phyloP scores from a whole-genome alignment of 306 rosid genomes.

The Lotus japonicus region DNA sequence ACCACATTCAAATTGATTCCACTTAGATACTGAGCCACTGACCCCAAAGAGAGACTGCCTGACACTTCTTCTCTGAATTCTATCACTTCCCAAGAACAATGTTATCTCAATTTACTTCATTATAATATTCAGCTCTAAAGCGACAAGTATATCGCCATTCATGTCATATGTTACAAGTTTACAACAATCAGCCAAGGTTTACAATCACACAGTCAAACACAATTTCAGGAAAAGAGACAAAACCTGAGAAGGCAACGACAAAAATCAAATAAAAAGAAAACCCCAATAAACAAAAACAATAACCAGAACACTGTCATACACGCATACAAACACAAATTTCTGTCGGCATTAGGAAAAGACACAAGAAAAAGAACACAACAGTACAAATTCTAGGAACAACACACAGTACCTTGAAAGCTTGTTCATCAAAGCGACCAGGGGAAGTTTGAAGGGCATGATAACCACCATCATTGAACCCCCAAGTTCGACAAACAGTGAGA shows the following conservation, averaged over 20 bases:
- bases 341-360: slow-evolving; percentile 9
- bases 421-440: slow-evolving; percentile 80
- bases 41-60: neutral
- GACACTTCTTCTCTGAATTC: neutral
- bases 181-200: too few species aligned
- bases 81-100: slow-evolving; percentile 9
- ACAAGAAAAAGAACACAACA: slow-evolving; percentile 10
- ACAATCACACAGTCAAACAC: slow-evolving; percentile 2
- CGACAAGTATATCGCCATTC: too few species aligned
- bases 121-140: neutral
- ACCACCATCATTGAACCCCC: slow-evolving; percentile 94
- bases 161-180: too few species aligned
- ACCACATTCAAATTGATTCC: neutral
- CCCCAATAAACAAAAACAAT: neutral
- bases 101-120: neutral
- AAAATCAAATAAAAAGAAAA: neutral
- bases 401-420: slow-evolving; percentile 66
- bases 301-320: neutral
- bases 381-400: slow-evolving; percentile 1
- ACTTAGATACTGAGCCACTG: neutral
- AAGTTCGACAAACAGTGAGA: slow-evolving; percentile 90
- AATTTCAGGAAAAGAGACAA: slow-evolving; percentile 16
- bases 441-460: slow-evolving; percentile 89
- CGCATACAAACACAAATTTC: neutral
- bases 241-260: neutral